Evolutionary conservation across 2,329 filamentous ascomycete genomes (phyloP), one percentile per base, ranked within the genome.

Genomic region (Exophiala spinifera): DNA sequence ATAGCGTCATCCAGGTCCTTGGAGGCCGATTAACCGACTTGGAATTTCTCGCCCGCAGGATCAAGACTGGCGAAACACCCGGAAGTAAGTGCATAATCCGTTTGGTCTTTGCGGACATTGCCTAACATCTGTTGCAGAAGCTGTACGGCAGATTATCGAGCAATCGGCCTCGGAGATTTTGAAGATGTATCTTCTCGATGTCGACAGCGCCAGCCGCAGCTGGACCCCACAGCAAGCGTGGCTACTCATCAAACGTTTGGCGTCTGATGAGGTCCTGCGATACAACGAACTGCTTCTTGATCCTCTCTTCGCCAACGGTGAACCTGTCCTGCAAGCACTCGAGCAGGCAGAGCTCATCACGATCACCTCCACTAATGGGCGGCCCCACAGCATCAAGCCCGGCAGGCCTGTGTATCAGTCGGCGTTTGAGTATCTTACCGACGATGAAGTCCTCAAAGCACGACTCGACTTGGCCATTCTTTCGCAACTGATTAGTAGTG

Each of bases 21-120:
- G 94, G 94, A 19, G 94, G 94, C 1, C 88, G 94, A 3, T 79
- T 99, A n/a, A 96, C 91, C 0, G 94, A 99, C 66, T 84, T 99
- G 17, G 92, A 97, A 67, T 95, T 94, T 66, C 83, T 99, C 40
- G 88, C 91, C n/a, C 84, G 92, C 33, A 82, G 94, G 15, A 87
- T 99, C 64, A 89, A 90, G 72, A 84, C 87, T 1, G 92, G 94
- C 14, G 91, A 96, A 69, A 87, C 81, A 1, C 94, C 94, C 0
- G 81, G 79, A 60, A 80, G 75, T 74, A 63, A 21, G 67, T 63
- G 17, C n/a, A 17, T 10, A 2, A 40, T 20, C 25, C 21, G 39
- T n/a, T 28, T 17, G 19, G n/a, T n/a, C 6, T 11, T 15, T 42
- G 14, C 40, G 17, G 11, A 25, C 15, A 8, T 6, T 33, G 51